Base-by-base conservation (phyloP, 1,284 basidiomycete species). In the Ustilago hordei region DNA sequence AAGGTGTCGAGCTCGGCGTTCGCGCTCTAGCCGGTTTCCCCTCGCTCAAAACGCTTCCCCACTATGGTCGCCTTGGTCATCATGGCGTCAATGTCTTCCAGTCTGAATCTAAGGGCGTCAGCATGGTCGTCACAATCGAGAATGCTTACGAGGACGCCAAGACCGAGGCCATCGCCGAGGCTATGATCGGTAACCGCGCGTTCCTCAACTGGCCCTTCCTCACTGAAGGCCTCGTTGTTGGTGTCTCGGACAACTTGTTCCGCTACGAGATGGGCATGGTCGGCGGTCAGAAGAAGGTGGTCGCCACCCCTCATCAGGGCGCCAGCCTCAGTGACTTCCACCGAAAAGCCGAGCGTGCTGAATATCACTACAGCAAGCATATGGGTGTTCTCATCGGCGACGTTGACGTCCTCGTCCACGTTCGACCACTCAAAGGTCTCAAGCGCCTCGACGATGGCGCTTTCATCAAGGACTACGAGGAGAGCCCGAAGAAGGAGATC, bases 31-130 rank as follows among this genome's bases (percentile, higher is more conserved):
- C 97, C 0, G 96, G 97, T 19, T 99, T 99, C 90, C 96, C 96
- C 0, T 95, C 95, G 0, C 89, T 99, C 35, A 90, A 96, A 78
- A 98, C 95, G 0, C 89, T 99, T 3, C 93, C 93, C 0, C 90
- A 95, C 85, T 91, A 90, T 4, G 91, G 92, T 2, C 87, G 89
- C 23, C 89, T 98, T 9, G 93, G 91, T 15, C 90, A 91, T 86
- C 95, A 98, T 84, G 91, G 92, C 39, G 95, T 99, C 80, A 98
- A 95, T 83, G 92, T 99, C 8, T 97, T 98, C 87, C 94, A 95
- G 62, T 89, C 91, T 4, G 95, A 97, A 85, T 93, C 91, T 74
- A 90, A 92, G 47, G 95, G 95, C 87, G 93, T 95, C 86, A 95
- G 94, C 5, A 95, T 99, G 91, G 89, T 99, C 56, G 90, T 99